phyloP scores from a whole-genome alignment of 2,329 filamentous ascomycete genomes.

The Metarhizium robertsii region DNA sequence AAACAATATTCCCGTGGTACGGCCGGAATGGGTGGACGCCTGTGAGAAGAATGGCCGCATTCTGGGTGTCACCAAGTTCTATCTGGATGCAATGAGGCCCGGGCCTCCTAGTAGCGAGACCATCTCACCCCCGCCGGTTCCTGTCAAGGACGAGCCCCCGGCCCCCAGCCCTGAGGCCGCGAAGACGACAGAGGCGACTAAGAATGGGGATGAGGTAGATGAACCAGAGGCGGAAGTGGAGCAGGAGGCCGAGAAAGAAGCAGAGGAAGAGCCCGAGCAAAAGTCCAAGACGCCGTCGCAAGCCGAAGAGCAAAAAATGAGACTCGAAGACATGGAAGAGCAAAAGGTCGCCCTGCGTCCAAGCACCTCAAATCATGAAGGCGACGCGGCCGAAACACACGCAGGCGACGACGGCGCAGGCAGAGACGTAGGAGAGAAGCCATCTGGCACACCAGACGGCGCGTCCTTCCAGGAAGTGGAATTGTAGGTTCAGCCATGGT shows the following conservation, averaged over 20 bases:
- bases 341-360: conserved; percentile 44
- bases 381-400: conserved; percentile 19
- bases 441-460: conserved; percentile 41
- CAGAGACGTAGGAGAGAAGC: conserved; percentile 24
- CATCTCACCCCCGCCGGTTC: conserved; percentile 19
- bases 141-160: conserved; percentile 14
- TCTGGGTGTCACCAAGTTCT: conserved; percentile 90
- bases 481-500: conserved; percentile 29
- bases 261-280: conserved; percentile 22
- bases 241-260: no score
- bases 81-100: conserved; percentile 67
- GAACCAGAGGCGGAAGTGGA: conserved; percentile 8
- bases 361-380: conserved; percentile 15
- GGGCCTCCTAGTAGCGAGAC: conserved; percentile 30
- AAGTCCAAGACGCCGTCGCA: conserved; percentile 21
- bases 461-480: conserved; percentile 57
- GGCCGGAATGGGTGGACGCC: conserved; percentile 95
- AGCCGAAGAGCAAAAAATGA: conserved; percentile 46
- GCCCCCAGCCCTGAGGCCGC: conserved; percentile 11
- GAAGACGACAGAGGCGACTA: conserved; percentile 18
- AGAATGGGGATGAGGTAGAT: conserved; percentile 12
- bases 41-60: conserved; percentile 90
- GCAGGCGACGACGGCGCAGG: conserved; percentile 22
- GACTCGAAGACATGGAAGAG: conserved; percentile 44
- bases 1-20: conserved; percentile 94